Base-by-base conservation (phyloP, 495 filamentous ascomycete genomes). In the Mycothermus thermophilus region DNA sequence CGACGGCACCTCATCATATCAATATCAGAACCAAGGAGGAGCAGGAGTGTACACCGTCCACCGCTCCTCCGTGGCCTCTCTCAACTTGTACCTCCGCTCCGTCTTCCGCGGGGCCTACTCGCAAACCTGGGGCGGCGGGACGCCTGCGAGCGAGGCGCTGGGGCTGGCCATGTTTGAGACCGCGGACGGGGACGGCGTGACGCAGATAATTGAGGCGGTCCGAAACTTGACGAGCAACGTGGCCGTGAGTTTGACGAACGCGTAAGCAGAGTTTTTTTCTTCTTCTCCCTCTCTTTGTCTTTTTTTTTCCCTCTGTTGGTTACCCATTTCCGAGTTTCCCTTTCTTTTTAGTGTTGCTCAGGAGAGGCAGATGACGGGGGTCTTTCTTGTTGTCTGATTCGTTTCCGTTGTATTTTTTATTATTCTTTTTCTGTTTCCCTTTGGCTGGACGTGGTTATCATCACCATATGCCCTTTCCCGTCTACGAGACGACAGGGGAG, bases 161-260 rank as follows among this genome's bases (percentile, higher is more conserved):
- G 49, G 46, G 7, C 20, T 34, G 0, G 43, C 46, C 11, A 40
- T 49, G 32, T 50, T 44, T 14, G 15, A 30, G 32, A n/a, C n/a
- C n/a, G n/a, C n/a, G n/a, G n/a, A n/a, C n/a, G n/a, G n/a, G n/a
- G n/a, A n/a, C n/a, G n/a, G n/a, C n/a, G n/a, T n/a, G 30, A 30
- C 23, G 9, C 12, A 32, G 5, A 20, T 40, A 30, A 24, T 29
- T 3, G 37, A 14, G 2, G 35, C 26, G n/a, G 37, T 54, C 12
- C 13, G 15, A 8, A 54, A 50, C 12, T 1, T 46, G 14, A 43
- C 42, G 22, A 10, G 20, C 14, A 54, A 54, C 25, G 38, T 54
- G 22, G 51, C 51, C 9, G 35, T 36, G 10, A 48, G 44, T 32
- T 19, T 54, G 40, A 46, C 47, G 0, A 54, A 53, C 30, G 23